A percentile compares a stretch with the other conserved stretches of the same genome.
These are phyloP conservation scores for Cutaneotrichosporon arboriforme DNA, from an alignment of 1,284 basidiomycete genomes.

Conservation along the genomic window DNA sequence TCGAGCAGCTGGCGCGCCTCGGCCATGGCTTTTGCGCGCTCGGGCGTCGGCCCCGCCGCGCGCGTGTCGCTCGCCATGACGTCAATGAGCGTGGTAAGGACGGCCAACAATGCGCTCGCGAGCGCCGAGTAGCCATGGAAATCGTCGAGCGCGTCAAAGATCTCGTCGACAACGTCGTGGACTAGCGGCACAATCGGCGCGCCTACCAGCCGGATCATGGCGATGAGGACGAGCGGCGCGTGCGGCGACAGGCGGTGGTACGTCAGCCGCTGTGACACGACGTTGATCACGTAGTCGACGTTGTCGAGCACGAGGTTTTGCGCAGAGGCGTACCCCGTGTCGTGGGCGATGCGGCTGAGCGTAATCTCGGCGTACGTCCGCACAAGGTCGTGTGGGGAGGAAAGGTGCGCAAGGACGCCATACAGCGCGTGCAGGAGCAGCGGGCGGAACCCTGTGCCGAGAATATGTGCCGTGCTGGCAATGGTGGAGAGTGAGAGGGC, in stretches of 20 bases:
- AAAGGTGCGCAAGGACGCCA: conserved; percentile 72
- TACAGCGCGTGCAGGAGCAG: conserved; percentile 76
- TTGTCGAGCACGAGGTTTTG: conserved; percentile 81
- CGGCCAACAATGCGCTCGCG: conserved; percentile 50
- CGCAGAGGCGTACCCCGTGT: conserved; percentile 73
- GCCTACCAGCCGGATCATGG: conserved; percentile 79
- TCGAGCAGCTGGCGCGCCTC: conserved; percentile 45
- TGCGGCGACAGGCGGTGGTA: conserved; percentile 63
- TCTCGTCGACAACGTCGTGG: conserved; percentile 86
- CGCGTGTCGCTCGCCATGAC: conserved; percentile 67
- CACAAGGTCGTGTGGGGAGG: conserved; percentile 62
- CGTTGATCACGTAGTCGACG: conserved; percentile 88
- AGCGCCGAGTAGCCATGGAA: conserved; percentile 75
- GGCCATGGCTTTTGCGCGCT: conserved; percentile 21
- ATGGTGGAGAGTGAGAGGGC: conserved; percentile 66
- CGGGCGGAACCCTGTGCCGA: conserved; percentile 52
- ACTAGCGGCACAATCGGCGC: conserved; percentile 76
- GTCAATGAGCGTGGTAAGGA: conserved; percentile 80
- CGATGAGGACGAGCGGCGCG: conserved; percentile 60
- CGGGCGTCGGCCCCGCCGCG: conserved; percentile 37
- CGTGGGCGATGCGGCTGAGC: conserved; percentile 61
- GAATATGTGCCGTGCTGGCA: conserved; percentile 60
- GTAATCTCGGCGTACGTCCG: conserved; percentile 65
- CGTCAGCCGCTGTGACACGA: conserved; percentile 71
- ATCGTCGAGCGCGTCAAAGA: conserved; percentile 87